Evolutionary conservation across 2,329 filamentous ascomycete genomes (phyloP).

Genomic region (Aaosphaeria pasadenensis): DNA sequence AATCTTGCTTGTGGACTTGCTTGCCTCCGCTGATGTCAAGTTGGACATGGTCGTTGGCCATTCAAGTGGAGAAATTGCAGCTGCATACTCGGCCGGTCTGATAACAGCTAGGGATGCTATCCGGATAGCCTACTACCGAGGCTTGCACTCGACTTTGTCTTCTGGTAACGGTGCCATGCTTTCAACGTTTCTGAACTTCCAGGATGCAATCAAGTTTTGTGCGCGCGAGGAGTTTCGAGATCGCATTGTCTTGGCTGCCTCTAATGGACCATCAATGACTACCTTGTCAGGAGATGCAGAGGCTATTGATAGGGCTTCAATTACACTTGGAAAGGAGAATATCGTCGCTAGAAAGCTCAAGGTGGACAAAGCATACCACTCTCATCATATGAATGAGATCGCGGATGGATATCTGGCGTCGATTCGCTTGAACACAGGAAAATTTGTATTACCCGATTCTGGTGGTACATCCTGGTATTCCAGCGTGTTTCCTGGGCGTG

Average conservation of each 20-base stretch:
- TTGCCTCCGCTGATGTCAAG: slow-evolving; percentile 7
- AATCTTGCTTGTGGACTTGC: slow-evolving; percentile 11
- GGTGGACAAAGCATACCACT: slow-evolving; percentile 12
- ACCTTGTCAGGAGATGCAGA: slow-evolving; percentile 1
- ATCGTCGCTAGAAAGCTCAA: neutral
- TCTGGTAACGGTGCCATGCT: too few relatives aligned
- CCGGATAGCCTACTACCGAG: neutral
- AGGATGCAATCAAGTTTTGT: neutral
- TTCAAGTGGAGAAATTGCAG: slow-evolving; percentile 21
- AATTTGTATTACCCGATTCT: neutral
- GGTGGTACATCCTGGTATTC: slow-evolving; percentile 2
- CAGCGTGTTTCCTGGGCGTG: neutral
- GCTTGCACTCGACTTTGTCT: neutral
- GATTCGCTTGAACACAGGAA: neutral
- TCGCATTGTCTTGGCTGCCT: neutral
- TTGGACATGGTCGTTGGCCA: slow-evolving; percentile 13
- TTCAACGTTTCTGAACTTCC: too few relatives aligned
- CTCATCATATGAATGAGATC: slow-evolving; percentile 35
- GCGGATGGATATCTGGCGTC: slow-evolving; percentile 2
- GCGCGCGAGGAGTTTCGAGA: neutral
- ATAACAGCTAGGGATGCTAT: neutral
- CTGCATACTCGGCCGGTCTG: slow-evolving; percentile 16
- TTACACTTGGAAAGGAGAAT: neutral
- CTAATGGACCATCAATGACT: neutral
- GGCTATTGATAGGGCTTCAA: neutral